Percentiles rank a stretch among this genome's conserved stretches.
These are phyloP conservation scores for Lachnellula suecica DNA, from an alignment of 2,329 filamentous ascomycete species.

Conservation along the genomic window DNA sequence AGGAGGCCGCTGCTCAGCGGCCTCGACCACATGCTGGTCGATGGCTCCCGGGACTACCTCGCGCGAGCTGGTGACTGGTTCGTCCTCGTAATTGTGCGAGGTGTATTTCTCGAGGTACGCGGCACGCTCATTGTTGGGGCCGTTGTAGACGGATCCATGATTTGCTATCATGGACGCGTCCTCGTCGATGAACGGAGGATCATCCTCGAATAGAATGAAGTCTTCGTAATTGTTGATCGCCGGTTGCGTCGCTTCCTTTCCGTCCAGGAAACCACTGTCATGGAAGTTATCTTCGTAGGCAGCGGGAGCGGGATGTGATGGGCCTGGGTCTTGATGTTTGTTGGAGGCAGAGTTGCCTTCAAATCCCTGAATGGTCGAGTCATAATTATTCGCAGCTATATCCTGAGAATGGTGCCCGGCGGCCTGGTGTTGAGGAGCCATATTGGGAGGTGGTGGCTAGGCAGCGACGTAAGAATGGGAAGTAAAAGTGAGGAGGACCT, in stretches of 20 bases:
- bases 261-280: slow-evolving; percentile 15
- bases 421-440: slow-evolving; percentile 10
- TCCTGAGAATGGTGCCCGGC: slow-evolving; percentile 3
- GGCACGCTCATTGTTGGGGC: slow-evolving; percentile 6
- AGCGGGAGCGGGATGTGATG: too few relatives aligned
- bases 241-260: neutral
- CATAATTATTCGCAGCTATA: slow-evolving; percentile 1
- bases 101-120: neutral
- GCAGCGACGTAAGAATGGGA: slow-evolving; percentile 15
- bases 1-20: neutral
- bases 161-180: slow-evolving; percentile 7
- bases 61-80: neutral
- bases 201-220: slow-evolving; percentile 13
- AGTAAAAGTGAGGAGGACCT: neutral
- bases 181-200: slow-evolving; percentile 1
- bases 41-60: neutral
- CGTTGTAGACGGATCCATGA: slow-evolving; percentile 6
- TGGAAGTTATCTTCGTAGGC: slow-evolving; percentile 4
- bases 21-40: neutral
- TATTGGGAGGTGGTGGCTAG: slow-evolving; percentile 12
- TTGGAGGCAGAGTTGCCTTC: neutral
- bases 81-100: neutral
- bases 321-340: too few relatives aligned
- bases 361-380: neutral
- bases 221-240: slow-evolving; percentile 13